phyloP scores from a whole-genome alignment of 139 green algal genomes.

The Trebouxia sp. region DNA sequence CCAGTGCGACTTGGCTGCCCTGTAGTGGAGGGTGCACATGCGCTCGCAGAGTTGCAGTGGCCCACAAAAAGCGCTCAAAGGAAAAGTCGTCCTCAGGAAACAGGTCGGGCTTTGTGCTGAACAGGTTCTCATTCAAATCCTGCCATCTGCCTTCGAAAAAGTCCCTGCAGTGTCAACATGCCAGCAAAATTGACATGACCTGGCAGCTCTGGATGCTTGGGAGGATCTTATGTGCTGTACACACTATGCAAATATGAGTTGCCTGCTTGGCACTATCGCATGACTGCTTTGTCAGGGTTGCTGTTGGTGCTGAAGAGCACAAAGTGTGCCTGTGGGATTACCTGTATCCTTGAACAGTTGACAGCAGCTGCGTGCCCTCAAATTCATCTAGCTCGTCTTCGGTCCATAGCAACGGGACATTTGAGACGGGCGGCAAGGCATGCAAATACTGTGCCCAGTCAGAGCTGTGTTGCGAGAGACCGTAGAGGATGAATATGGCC shows the following conservation, averaged over 20 bases:
- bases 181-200: neutral
- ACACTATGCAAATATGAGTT: neutral
- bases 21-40: constrained; percentile 74
- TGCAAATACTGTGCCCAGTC: constrained; percentile 55
- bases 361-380: constrained; percentile 71
- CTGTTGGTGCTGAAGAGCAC: neutral
- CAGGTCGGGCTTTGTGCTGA: constrained; percentile 35
- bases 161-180: constrained; percentile 43
- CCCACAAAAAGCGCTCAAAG: constrained; percentile 75
- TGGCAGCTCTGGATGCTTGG: neutral
- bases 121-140: constrained; percentile 56
- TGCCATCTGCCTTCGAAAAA: constrained; percentile 67
- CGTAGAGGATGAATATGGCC: constrained; percentile 73
- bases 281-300: neutral
- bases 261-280: neutral
- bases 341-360: constrained; percentile 63
- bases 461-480: constrained; percentile 42
- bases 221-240: neutral
- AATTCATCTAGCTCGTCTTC: constrained; percentile 55
- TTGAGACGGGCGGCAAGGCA: constrained; percentile 45
- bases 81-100: constrained; percentile 66
- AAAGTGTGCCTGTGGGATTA: constrained; percentile 1
- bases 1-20: constrained; percentile 66
- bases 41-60: constrained; percentile 72
- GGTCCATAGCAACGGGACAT: constrained; percentile 71